phyloP scores from a whole-genome alignment of 23 red algal genomes.

The Gracilaria gracilis region DNA sequence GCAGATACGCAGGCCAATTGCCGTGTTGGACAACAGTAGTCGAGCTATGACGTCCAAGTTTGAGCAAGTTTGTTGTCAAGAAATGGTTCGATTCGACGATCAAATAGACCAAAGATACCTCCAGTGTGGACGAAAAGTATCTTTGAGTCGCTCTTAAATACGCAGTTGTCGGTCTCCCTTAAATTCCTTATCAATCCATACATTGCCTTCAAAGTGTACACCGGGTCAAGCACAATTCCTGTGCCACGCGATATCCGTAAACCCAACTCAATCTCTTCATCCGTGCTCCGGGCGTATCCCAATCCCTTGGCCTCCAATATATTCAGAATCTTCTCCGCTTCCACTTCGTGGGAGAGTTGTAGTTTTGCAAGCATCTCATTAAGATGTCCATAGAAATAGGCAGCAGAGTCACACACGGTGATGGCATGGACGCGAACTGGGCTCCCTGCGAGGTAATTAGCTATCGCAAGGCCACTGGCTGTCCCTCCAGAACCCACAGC shows the following conservation, averaged over 20 bases:
- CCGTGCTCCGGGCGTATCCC: conserved; percentile 67
- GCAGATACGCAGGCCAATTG: no score
- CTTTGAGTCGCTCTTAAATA: conserved; percentile 3
- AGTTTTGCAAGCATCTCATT: conserved; percentile 59
- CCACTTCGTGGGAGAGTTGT: conserved; percentile 33
- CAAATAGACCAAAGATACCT: conserved; percentile 75
- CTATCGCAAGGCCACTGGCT: conserved; percentile 78
- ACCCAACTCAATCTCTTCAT: conserved; percentile 60
- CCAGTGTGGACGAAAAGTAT: conserved; percentile 85
- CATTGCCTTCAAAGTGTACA: conserved; percentile 80
- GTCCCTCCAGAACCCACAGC: conserved; percentile 80
- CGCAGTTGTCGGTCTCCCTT: background rate
- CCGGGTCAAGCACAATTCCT: conserved; percentile 74
- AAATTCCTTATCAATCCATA: conserved; percentile 51
- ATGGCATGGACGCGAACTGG: conserved; percentile 54
- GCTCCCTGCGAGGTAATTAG: conserved; percentile 46
- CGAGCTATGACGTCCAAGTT: conserved; percentile 1
- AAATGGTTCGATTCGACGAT: conserved; percentile 64
- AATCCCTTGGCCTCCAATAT: conserved; percentile 70
- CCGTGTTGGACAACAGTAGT: background rate
- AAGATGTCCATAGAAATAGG: conserved; percentile 69
- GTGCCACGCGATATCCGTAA: conserved; percentile 29
- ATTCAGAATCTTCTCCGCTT: conserved; percentile 54
- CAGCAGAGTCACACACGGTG: conserved; percentile 58
- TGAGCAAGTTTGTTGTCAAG: conserved; percentile 39